These are phyloP conservation scores for Cordyceps fumosorosea DNA, from an alignment of 2,329 filamentous ascomycete genomes.

Conservation along the genomic window DNA sequence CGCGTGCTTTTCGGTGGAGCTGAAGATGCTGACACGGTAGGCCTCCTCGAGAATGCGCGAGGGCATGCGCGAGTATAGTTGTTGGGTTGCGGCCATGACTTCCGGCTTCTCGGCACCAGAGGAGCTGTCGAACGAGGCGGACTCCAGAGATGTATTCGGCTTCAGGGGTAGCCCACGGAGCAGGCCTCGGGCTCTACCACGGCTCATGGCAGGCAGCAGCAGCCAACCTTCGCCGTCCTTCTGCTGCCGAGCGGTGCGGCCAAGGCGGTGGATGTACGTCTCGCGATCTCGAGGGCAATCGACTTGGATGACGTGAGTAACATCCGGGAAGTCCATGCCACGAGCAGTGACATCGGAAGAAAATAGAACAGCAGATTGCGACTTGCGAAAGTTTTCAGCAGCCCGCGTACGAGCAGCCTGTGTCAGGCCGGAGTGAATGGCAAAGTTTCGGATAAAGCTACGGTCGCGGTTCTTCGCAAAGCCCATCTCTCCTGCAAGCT, in stretches of 20 bases:
- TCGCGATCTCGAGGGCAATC: slow-evolving; percentile 59
- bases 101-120: neutral
- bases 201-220: slow-evolving; percentile 51
- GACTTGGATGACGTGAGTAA: slow-evolving; percentile 73
- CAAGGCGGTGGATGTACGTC: slow-evolving; percentile 70
- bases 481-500: slow-evolving; percentile 52
- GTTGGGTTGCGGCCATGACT: neutral
- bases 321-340: slow-evolving; percentile 77
- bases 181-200: slow-evolving; percentile 38
- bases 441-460: slow-evolving; percentile 29
- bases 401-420: slow-evolving; percentile 64
- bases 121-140: slow-evolving; percentile 34
- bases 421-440: slow-evolving; percentile 73
- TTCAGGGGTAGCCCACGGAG: slow-evolving; percentile 56
- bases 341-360: slow-evolving; percentile 76
- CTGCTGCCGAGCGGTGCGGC: slow-evolving; percentile 68
- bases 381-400: slow-evolving; percentile 63
- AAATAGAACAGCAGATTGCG: slow-evolving; percentile 59
- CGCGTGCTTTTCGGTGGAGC: slow-evolving; percentile 38
- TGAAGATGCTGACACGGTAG: slow-evolving; percentile 51
- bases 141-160: slow-evolving; percentile 43
- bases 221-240: slow-evolving; percentile 68
- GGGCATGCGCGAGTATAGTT: slow-evolving; percentile 37
- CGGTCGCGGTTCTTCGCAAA: slow-evolving; percentile 32
- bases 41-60: slow-evolving; percentile 27